Percentiles rank a stretch among this genome's conserved stretches.
phyloP scores from a whole-genome alignment of 2,329 filamentous ascomycete species.

The Nigrospora sphaerica region DNA sequence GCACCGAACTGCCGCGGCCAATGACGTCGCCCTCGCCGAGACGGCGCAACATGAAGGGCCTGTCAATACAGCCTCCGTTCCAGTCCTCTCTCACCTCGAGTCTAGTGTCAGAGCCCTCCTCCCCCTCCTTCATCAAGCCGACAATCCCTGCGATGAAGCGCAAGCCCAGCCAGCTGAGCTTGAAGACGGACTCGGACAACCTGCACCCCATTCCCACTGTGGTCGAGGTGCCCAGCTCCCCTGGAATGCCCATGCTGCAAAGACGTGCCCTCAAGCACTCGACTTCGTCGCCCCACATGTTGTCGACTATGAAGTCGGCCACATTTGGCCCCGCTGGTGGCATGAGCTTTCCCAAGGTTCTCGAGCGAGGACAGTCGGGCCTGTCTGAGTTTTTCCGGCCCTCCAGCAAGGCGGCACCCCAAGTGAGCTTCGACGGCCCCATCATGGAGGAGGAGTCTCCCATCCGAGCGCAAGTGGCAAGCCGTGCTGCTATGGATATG shows the following conservation, averaged over 20 bases:
- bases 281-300: slow-evolving; percentile 60
- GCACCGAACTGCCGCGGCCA: slow-evolving; percentile 39
- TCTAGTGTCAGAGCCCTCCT: slow-evolving; percentile 58
- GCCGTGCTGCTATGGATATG: slow-evolving; percentile 47
- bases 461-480: slow-evolving; percentile 56
- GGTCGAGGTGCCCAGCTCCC: slow-evolving; percentile 48
- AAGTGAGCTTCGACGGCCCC: slow-evolving; percentile 21
- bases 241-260: slow-evolving; percentile 52
- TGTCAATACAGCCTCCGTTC: slow-evolving; percentile 66
- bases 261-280: slow-evolving; percentile 60
- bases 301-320: slow-evolving; percentile 50
- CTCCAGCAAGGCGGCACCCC: slow-evolving; percentile 14
- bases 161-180: slow-evolving; percentile 70
- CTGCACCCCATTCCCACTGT: slow-evolving; percentile 29
- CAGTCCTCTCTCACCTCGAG: slow-evolving; percentile 37
- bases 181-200: slow-evolving; percentile 61
- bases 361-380: slow-evolving; percentile 53
- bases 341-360: slow-evolving; percentile 56
- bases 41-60: slow-evolving; percentile 75
- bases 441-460: slow-evolving; percentile 51
- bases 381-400: slow-evolving; percentile 52
- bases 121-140: slow-evolving; percentile 75
- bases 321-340: slow-evolving; percentile 55
- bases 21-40: slow-evolving; percentile 64
- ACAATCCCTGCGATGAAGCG: slow-evolving; percentile 63